phyloP scores from a whole-genome alignment of 2,329 filamentous ascomycete genomes.

The Xylaria sp. region DNA sequence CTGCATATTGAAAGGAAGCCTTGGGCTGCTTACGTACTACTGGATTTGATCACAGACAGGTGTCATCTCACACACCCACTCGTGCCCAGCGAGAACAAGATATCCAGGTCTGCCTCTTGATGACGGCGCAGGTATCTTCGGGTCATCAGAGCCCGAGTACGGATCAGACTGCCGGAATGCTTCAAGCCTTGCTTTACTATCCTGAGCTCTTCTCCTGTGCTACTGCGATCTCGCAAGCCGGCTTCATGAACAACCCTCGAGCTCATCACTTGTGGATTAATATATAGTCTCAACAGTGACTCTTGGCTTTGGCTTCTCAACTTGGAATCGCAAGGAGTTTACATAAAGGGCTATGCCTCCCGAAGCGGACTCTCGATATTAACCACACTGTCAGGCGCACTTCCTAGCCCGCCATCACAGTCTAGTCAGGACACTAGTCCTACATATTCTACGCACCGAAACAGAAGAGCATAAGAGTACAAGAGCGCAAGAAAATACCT shows the following conservation, averaged over 20 bases:
- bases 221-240: background rate
- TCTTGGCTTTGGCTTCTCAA: background rate
- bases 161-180: background rate
- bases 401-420: background rate
- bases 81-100: background rate
- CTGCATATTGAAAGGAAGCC: background rate
- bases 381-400: background rate
- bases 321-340: background rate
- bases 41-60: background rate
- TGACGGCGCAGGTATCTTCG: background rate
- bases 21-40: background rate
- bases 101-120: slow-evolving; percentile 1
- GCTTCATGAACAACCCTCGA: too few relatives aligned
- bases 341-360: background rate
- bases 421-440: background rate
- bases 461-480: slow-evolving; percentile 7
- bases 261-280: background rate
- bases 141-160: slow-evolving; percentile 9
- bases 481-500: too few relatives aligned
- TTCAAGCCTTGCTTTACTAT: background rate
- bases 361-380: background rate
- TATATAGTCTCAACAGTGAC: background rate
- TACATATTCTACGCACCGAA: background rate
- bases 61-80: background rate
- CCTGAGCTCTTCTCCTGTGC: background rate